Base-by-base conservation (phyloP, 1,284 basidiomycete genomes). In the Trichosporon sp. region DNA sequence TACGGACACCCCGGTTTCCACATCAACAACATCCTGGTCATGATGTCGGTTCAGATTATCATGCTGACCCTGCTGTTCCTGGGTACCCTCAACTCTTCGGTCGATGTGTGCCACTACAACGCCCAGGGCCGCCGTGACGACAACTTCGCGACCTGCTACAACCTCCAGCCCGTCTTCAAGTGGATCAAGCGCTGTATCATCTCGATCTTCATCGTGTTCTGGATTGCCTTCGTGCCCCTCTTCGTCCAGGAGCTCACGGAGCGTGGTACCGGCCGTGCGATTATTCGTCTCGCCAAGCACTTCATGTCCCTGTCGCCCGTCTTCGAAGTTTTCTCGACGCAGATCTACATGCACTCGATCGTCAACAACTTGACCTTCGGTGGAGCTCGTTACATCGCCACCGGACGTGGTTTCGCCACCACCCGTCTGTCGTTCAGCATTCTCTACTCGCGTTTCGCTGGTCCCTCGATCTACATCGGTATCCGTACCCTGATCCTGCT, bases 1-100 rank as follows among this genome's bases (percentile, higher is more conserved):
- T 99, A 99, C 82, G 96, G 93, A 65, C 96, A 99, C 85, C 96
- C 97, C 65, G 97, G 96, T 74, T 99, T 99, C 91, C 95, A 98
- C 82, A 95, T 99, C 86, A 98, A 99, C 88, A 99, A 99, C 84
- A 98, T 98, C 87, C 87, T 99, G 79, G 91, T 98, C 82, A 97
- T 98, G 78, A 84, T 95, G 75, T 94, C 95, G 65, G 92, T 98
- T 58, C 95, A 97, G 83, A 85, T 95, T 69, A 96, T 98, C 87
- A 88, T 97, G 80, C 84, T 94, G 53, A 66, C 81, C 89, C 90
- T 98, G 87, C 90, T 95, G 47, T 97, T 93, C 86, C 85, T 98
- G 76, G 95, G 94, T 62, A 93, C 95, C 5, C 86, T 98, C 70
- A 93, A 93, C 81, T 89, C 90, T 73, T 87, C 90, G 72, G 83